These are phyloP conservation scores for Pachysolen tannophilus DNA, from an alignment of 805 yeast genomes.

Conservation along the genomic window DNA sequence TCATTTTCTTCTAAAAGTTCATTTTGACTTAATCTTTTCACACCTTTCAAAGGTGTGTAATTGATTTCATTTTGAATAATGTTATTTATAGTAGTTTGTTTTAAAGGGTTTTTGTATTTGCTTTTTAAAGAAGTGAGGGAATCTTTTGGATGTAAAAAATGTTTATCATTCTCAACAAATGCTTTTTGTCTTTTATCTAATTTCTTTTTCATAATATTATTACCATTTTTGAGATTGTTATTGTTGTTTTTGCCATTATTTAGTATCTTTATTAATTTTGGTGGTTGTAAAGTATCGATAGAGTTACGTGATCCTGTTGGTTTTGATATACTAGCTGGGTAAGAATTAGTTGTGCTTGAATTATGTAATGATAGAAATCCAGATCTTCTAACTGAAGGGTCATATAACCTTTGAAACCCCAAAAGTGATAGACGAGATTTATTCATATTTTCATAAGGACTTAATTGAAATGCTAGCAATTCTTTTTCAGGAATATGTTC, in stretches of 20 bases:
- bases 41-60: constrained; percentile 25
- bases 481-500: constrained; percentile 15
- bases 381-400: constrained; percentile 34
- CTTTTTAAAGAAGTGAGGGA: constrained; percentile 21
- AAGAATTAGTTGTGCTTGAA: constrained; percentile 17
- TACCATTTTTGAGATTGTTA: background rate
- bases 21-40: constrained; percentile 15
- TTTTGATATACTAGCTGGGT: constrained; percentile 8
- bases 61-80: constrained; percentile 20
- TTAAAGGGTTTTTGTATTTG: constrained; percentile 4
- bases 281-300: constrained; percentile 2
- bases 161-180: constrained; percentile 12
- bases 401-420: constrained; percentile 28
- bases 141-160: constrained; percentile 24
- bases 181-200: constrained; percentile 1
- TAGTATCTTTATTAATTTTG: constrained; percentile 3
- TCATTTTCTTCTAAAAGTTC: constrained; percentile 14
- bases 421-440: constrained; percentile 26
- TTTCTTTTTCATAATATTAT: background rate
- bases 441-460: constrained; percentile 19
- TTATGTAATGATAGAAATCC: constrained; percentile 27
- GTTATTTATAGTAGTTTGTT: constrained; percentile 11
- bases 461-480: constrained; percentile 15
- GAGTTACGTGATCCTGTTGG: constrained; percentile 9
- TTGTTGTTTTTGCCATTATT: constrained; percentile 9